Evolutionary conservation across 1,284 basidiomycete species (phyloP).

Genomic region (Rhodotorula sp.): DNA sequence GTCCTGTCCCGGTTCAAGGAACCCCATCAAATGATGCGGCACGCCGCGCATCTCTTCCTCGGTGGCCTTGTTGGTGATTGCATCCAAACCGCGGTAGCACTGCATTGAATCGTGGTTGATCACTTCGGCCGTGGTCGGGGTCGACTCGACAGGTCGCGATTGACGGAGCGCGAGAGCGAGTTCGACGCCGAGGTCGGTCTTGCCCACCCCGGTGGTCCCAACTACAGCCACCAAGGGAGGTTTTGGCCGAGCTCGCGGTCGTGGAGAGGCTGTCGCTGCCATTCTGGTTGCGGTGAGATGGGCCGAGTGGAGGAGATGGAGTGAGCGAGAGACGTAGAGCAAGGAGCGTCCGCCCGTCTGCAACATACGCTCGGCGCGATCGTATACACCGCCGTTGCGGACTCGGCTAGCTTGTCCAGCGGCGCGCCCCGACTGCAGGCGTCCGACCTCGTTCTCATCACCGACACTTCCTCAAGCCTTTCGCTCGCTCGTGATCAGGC

Average conservation of each 20-base stretch:
- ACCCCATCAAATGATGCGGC: constrained; percentile 83
- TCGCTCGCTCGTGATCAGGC: no score
- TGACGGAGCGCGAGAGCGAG: constrained; percentile 63
- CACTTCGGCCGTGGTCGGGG: constrained; percentile 55
- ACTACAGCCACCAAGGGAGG: constrained; percentile 69
- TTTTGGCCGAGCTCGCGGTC: neutral
- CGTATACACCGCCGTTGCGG: no score
- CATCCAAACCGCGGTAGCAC: constrained; percentile 87
- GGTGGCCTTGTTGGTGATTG: constrained; percentile 94
- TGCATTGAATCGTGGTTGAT: constrained; percentile 99
- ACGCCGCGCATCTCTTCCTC: constrained; percentile 72
- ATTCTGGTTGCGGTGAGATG: neutral
- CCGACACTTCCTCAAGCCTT: no score
- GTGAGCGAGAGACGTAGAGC: neutral
- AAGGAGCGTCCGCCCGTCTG: neutral
- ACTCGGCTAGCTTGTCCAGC: no score
- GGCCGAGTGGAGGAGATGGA: neutral
- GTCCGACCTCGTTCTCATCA: no score
- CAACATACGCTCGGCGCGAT: neutral
- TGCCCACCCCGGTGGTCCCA: constrained; percentile 95
- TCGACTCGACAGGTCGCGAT: neutral
- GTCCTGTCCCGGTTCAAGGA: constrained; percentile 79
- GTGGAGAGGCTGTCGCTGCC: neutral
- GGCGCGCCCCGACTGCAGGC: no score
- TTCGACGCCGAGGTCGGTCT: constrained; percentile 88